Evolutionary conservation across 1,284 basidiomycete genomes (phyloP).

Genomic region (Ustilago sp.): DNA sequence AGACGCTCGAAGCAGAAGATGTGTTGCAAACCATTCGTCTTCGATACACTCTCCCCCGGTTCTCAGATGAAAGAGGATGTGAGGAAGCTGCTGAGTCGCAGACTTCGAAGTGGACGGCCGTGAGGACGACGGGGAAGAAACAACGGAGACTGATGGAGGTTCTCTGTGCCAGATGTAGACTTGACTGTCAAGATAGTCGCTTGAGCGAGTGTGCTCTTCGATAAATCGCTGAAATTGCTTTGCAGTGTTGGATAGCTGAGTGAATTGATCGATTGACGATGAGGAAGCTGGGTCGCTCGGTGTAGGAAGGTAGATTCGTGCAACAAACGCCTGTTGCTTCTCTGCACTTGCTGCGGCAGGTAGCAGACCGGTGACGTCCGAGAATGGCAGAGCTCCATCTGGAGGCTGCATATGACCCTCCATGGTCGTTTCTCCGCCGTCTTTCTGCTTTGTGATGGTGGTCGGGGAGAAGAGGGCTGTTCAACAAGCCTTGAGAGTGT

Average conservation of each 20-base stretch:
- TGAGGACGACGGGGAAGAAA: constrained; percentile 16
- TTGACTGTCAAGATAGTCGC: constrained; percentile 19
- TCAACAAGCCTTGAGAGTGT: constrained; percentile 7
- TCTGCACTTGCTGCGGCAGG: constrained; percentile 39
- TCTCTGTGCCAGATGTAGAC: constrained; percentile 68
- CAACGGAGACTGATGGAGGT: constrained; percentile 47
- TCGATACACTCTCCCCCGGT: constrained; percentile 80
- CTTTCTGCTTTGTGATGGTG: neutral
- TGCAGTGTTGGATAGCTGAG: constrained; percentile 24
- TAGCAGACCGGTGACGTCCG: constrained; percentile 36
- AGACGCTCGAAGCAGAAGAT: constrained; percentile 73
- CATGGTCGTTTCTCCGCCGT: constrained; percentile 1
- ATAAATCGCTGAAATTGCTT: constrained; percentile 15
- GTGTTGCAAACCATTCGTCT: constrained; percentile 94
- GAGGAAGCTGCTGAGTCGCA: constrained; percentile 17
- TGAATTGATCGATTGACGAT: constrained; percentile 24
- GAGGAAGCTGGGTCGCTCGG: constrained; percentile 11
- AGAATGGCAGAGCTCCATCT: constrained; percentile 47
- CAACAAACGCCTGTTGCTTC: constrained; percentile 43
- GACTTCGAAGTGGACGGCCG: constrained; percentile 9
- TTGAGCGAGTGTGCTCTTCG: neutral
- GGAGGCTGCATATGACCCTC: neutral
- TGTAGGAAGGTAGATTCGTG: constrained; percentile 30
- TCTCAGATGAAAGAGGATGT: constrained; percentile 38
- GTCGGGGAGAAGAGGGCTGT: neutral